Evolutionary conservation across 371 early-diverging fungal species (phyloP), one percentile per base, ranked within the genome.

Genomic region (Choanephora cucurbitarum): DNA sequence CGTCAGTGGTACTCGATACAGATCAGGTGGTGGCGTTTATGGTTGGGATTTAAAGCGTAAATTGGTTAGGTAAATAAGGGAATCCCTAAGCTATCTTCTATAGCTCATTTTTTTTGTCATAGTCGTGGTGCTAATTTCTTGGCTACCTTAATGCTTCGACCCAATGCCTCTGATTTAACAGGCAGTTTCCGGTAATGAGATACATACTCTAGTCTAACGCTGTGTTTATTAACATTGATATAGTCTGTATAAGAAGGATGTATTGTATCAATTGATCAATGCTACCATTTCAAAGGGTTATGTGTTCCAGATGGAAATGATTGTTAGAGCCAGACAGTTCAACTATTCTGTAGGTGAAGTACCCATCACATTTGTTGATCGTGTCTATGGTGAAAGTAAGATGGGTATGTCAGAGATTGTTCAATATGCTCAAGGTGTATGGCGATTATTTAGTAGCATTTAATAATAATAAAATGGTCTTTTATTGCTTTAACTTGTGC

Each of bases 261-360:
- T 96, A 1, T 79, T 99, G 24, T 74, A 84, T 49, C 76, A 86
- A 56, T 78, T 99, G 61, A 94, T 99, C 60, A 72, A 87, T 32
- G 90, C 89, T 5, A 93, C 93, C 5, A 81, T 90, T 19, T 91
- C 96, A 37, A 94, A 95, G 72, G 99, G 99, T 7, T 99, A 98
- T 68, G 97, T 99, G 5, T 98, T 99, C 81, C 99, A 99, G 74
- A 98, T 99, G 99, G 99, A 99, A 73, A 94, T 99, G 91, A 98
- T 99, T 88, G 94, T 96, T 15, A 87, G 98, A 34, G 99, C 99
- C 39, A 55, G 66, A 64, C 93, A 95, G 76, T 86, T 94, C 71
- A 83, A 87, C 52, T 94, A 75, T 64, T 78, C 84, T 15, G 92
- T 99, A 43, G 95, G 89, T 21, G 99, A 99, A 67, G 90, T 95